phyloP scores from a whole-genome alignment of 257 asterid species.

The Oldenlandia corymbosa region DNA sequence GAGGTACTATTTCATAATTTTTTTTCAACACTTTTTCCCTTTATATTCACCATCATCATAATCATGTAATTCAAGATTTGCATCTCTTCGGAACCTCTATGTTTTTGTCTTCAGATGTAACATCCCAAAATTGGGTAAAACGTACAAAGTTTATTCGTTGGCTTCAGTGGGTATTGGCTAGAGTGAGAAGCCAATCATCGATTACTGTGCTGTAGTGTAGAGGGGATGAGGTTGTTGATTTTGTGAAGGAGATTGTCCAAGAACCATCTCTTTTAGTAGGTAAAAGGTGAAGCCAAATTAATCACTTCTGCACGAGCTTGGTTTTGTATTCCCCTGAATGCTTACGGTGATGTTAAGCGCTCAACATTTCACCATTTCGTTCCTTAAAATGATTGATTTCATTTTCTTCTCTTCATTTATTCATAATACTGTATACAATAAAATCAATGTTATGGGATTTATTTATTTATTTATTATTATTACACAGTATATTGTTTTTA shows the following conservation, averaged over 20 bases:
- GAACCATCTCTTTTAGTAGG: conserved; percentile 91
- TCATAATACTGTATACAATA: too few species aligned
- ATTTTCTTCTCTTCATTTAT: too few species aligned
- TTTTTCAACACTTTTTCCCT: too few species aligned
- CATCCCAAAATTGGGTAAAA: conserved; percentile 82
- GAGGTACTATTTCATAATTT: conserved; percentile 50
- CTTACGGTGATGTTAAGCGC: background rate
- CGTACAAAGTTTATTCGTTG: conserved; percentile 76
- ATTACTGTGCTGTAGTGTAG: conserved; percentile 85
- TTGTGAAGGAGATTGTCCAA: conserved; percentile 70
- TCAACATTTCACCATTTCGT: too few species aligned
- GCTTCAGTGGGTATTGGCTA: conserved; percentile 93
- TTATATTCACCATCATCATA: too few species aligned
- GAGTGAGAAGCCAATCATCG: conserved; percentile 94
- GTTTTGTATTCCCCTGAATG: background rate
- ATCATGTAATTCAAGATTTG: too few species aligned
- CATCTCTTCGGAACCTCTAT: background rate
- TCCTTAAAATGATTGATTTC: too few species aligned
- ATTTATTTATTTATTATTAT: too few species aligned
- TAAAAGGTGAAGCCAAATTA: conserved; percentile 52
- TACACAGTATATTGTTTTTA: too few species aligned
- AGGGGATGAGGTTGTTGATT: conserved; percentile 90
- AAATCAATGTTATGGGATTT: too few species aligned
- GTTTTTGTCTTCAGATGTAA: conserved; percentile 49
- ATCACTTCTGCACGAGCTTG: background rate